Conservation (phyloP, 305 asterid genomes). For the Coffea humblotiana region DNA sequence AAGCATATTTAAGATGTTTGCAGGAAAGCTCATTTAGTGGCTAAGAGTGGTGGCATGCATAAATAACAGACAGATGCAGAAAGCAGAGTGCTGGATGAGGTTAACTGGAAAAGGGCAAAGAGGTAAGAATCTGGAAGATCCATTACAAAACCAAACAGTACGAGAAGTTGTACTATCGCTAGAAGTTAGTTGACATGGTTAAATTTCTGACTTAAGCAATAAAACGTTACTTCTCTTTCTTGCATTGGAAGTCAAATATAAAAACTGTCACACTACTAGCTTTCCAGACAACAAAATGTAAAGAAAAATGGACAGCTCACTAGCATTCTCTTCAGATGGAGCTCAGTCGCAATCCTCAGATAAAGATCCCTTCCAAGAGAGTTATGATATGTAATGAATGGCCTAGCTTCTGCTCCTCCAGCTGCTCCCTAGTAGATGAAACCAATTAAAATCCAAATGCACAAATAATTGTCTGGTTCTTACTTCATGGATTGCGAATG, state of each 20-base stretch:
- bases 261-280: neutral
- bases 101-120: neutral
- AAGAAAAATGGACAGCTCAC: conserved; percentile 42
- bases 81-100: neutral
- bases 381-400: conserved; percentile 90
- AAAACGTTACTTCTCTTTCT: neutral
- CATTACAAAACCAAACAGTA: neutral
- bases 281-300: conserved; percentile 2
- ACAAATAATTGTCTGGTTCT: neutral
- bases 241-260: neutral
- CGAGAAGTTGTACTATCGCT: neutral
- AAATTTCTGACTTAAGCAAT: neutral
- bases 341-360: conserved; percentile 97
- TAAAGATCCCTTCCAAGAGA: conserved; percentile 98
- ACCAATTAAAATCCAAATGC: conserved; percentile 23
- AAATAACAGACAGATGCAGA: neutral
- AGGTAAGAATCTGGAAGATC: neutral
- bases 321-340: conserved; percentile 98
- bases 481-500: neutral
- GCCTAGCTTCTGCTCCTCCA: conserved; percentile 99
- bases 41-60: neutral
- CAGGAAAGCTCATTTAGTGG: neutral
- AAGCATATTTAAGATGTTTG: neutral
- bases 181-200: neutral
- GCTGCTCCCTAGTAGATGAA: conserved; percentile 83